Percentiles rank a stretch among this genome's conserved stretches.
phyloP scores from a whole-genome alignment of 805 yeast species.

The Wickerhamomyces chambardii region DNA sequence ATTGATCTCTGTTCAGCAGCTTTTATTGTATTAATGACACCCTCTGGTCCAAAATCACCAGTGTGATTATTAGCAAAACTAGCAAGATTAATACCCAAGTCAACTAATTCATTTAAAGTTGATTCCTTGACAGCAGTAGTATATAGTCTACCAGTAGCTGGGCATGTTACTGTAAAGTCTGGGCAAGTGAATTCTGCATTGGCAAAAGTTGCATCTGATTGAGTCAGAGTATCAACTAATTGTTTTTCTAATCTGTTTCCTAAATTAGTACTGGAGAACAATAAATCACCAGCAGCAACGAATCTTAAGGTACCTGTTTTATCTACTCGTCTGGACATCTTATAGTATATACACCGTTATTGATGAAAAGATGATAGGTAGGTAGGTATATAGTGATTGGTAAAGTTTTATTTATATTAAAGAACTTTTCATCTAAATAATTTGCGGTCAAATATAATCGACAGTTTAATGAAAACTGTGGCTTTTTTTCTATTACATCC shows the following conservation, averaged over 20 bases:
- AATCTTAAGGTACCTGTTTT: slow-evolving; percentile 3
- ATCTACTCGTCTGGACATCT: too few species aligned
- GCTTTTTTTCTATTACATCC: too few species aligned
- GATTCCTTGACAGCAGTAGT: slow-evolving; percentile 17
- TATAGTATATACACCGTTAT: too few species aligned
- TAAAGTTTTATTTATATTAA: too few species aligned
- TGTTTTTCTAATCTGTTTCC: slow-evolving; percentile 16
- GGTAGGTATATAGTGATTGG: too few species aligned
- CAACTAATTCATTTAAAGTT: slow-evolving; percentile 16
- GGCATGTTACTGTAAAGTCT: slow-evolving; percentile 13
- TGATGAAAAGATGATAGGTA: too few species aligned
- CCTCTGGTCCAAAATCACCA: slow-evolving; percentile 18
- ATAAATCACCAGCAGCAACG: slow-evolving; percentile 20
- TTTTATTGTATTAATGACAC: slow-evolving; percentile 16
- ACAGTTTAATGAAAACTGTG: too few species aligned
- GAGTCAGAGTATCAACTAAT: slow-evolving; percentile 12
- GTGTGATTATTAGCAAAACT: slow-evolving; percentile 20
- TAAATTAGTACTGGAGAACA: slow-evolving; percentile 18
- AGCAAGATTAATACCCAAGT: slow-evolving; percentile 14
- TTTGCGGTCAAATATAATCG: too few species aligned
- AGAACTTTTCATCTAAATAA: too few species aligned
- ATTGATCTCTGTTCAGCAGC: slow-evolving; percentile 16
- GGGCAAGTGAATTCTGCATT: slow-evolving; percentile 22
- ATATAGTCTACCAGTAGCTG: slow-evolving; percentile 18
- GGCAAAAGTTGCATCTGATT: slow-evolving; percentile 16